Evolutionary conservation across 148 eudicot species (phyloP), one percentile per base, ranked within the genome.

Genomic region (Cornus florida): DNA sequence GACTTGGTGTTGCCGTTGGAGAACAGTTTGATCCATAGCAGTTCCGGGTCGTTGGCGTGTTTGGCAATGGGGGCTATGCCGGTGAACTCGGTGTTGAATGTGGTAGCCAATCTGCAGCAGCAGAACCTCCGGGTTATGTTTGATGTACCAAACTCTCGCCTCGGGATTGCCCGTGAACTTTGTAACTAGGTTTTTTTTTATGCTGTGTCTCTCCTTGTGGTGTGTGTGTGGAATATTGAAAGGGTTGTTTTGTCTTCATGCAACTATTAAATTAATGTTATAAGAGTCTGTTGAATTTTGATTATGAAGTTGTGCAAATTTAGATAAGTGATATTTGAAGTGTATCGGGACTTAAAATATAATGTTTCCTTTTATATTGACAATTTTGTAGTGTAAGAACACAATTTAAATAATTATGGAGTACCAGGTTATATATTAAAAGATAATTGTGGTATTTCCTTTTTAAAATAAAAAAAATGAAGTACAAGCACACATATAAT

Each of bases 61-160:
- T 83, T 95, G 80, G 94, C 97, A 0, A 93, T 95, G 98, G 96
- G 94, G 2, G 83, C 90, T 3, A 84, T 90, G 3, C 91, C 92
- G 7, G 90, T 81, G 74, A 90, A 90, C 84, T 89, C 97, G 10
- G 97, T 80, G 79, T 69, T 93, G 82, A 95, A 93, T 79, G 88
- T 95, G 2, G 90, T 95, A 4, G 96, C 94, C 16, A 95, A 89
- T 86, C 83, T 92, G 89, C 97, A 95, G 81, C 98, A 95, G 66
- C 98, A 95, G 79, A 95, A 95, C 62, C 89, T 95, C 12, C 84
- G 98, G 91, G 88, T 93, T 79, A 12, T 93, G 64, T 91, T 88
- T 69, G 97, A 95, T 81, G 85, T 87, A 1, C 85, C 80, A 0
- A 93, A 95, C 50, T 92, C 97, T 69, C 89, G 88, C 12, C 6